phyloP scores from a whole-genome alignment of 2,329 filamentous ascomycete genomes.

The Xylaria sp. region DNA sequence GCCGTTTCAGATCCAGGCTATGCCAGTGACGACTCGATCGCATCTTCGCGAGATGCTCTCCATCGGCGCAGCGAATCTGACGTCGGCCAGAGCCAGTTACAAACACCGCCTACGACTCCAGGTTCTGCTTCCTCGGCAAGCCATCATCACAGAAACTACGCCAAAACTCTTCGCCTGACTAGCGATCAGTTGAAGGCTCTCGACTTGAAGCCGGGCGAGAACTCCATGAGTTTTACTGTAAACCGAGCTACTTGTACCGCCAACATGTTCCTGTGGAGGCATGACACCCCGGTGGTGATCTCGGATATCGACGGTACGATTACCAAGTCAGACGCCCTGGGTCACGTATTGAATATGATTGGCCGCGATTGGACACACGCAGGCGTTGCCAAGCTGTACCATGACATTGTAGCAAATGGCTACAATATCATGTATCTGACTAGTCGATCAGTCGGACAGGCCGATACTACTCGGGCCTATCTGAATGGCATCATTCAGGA shows the following conservation, averaged over 20 bases:
- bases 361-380: conserved; percentile 97
- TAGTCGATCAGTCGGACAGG: conserved; percentile 86
- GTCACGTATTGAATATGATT: conserved; percentile 93
- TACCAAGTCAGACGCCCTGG: conserved; percentile 91
- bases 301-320: conserved; percentile 99
- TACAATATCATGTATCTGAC: conserved; percentile 99
- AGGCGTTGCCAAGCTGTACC: conserved; percentile 94
- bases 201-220: conserved; percentile 76
- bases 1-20: conserved; percentile 90
- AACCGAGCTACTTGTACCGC: conserved; percentile 90
- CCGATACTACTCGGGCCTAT: conserved; percentile 85
- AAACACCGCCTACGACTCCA: conserved; percentile 66
- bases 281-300: conserved; percentile 89
- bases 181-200: conserved; percentile 91
- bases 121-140: conserved; percentile 54
- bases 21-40: conserved; percentile 75
- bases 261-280: conserved; percentile 89
- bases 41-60: conserved; percentile 39
- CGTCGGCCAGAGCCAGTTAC: conserved; percentile 46
- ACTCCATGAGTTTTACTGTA: conserved; percentile 92
- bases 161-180: conserved; percentile 90
- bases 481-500: conserved; percentile 86
- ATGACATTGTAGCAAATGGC: conserved; percentile 88
- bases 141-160: conserved; percentile 80
- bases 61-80: conserved; percentile 66